phyloP scores from a whole-genome alignment of 176 grass and related monocot genomes.

The Triticum turgidum region DNA sequence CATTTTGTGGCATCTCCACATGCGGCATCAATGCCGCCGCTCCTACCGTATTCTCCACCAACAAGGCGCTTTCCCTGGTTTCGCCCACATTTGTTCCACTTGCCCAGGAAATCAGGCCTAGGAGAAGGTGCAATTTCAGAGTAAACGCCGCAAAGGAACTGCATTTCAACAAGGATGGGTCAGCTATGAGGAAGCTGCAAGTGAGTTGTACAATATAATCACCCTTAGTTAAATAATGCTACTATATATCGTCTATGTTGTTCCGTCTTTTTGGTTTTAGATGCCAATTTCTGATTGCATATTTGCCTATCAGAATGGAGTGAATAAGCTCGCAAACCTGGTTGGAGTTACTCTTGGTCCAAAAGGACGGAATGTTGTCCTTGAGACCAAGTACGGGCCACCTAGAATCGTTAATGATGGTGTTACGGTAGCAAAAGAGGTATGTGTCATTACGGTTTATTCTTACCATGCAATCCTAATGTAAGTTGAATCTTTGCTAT shows the following conservation, averaged over 20 bases:
- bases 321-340: slow-evolving; percentile 75
- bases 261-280: background rate
- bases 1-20: slow-evolving; percentile 24
- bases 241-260: background rate
- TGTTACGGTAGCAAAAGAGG: background rate
- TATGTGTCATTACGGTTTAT: background rate
- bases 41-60: background rate
- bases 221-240: background rate
- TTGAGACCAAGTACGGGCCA: background rate
- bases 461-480: background rate
- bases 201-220: slow-evolving; percentile 16
- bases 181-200: slow-evolving; percentile 58
- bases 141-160: slow-evolving; percentile 62
- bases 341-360: slow-evolving; percentile 78
- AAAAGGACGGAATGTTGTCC: slow-evolving; percentile 38
- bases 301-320: slow-evolving; percentile 41
- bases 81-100: background rate
- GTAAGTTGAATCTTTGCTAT: background rate
- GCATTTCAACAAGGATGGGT: slow-evolving; percentile 72
- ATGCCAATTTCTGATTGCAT: background rate
- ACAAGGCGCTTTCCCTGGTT: slow-evolving; percentile 12
- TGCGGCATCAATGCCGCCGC: slow-evolving; percentile 9
- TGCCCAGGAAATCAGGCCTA: slow-evolving; percentile 6
- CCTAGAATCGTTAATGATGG: background rate
- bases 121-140: slow-evolving; percentile 35